These are phyloP conservation scores for Venturiaceae sp. DNA, from an alignment of 2,329 filamentous ascomycete species.

Conservation along the genomic window DNA sequence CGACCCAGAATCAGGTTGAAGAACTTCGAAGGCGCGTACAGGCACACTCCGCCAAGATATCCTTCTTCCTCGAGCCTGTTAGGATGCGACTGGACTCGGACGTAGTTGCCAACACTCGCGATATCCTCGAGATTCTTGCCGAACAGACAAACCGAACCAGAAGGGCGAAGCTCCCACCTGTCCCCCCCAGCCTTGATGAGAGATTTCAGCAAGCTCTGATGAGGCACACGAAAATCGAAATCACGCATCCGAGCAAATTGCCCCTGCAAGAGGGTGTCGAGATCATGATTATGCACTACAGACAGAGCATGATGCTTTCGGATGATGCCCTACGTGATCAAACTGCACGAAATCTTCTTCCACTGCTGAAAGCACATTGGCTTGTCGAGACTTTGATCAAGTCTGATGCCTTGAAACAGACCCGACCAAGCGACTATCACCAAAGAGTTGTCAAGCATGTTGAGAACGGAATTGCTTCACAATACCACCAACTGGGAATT, in stretches of 20 bases:
- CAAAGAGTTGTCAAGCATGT: slow-evolving; percentile 14
- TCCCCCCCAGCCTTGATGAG: slow-evolving; percentile 8
- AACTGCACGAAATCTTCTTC: slow-evolving; percentile 11
- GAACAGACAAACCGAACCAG: slow-evolving; percentile 9
- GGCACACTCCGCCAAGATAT: slow-evolving; percentile 14
- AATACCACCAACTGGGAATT: slow-evolving; percentile 1
- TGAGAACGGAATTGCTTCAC: slow-evolving; percentile 11
- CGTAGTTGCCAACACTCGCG: slow-evolving; percentile 12
- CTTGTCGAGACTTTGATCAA: slow-evolving; percentile 11
- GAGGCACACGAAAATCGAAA: slow-evolving; percentile 1
- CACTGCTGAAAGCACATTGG: slow-evolving; percentile 15
- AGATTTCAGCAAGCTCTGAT: slow-evolving; percentile 8
- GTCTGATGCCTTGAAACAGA: slow-evolving; percentile 10
- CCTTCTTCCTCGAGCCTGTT: slow-evolving; percentile 13
- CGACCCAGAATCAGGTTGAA: slow-evolving; percentile 12
- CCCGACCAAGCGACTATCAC: slow-evolving; percentile 14
- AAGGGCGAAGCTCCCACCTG: slow-evolving; percentile 10
- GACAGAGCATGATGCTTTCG: slow-evolving; percentile 7
- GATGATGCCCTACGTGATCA: background rate
- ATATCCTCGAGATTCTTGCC: slow-evolving; percentile 12
- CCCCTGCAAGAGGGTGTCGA: slow-evolving; percentile 13
- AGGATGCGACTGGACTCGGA: slow-evolving; percentile 12
- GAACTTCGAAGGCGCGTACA: slow-evolving; percentile 13
- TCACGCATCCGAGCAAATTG: slow-evolving; percentile 5
- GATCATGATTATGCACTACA: slow-evolving; percentile 12